Percentiles rank a stretch among this genome's conserved stretches.
Evolutionary conservation across 108 stramenopile genomes (phyloP).

Genomic region (Cyclotella choctawhatcheeana): DNA sequence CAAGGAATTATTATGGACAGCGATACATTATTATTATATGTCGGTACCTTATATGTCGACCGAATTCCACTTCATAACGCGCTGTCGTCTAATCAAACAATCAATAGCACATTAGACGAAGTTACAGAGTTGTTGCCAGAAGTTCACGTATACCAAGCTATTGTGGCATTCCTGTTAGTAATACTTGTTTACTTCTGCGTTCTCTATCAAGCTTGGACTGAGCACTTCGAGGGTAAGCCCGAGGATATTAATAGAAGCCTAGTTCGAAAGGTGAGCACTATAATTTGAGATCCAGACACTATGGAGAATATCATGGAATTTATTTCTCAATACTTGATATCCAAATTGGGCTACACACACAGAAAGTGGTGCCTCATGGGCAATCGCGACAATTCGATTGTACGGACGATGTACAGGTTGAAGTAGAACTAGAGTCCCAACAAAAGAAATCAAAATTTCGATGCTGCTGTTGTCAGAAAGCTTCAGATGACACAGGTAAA

Average conservation of each 20-base stretch:
- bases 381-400: conserved; percentile 17
- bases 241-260: conserved; percentile 8
- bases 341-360: no score
- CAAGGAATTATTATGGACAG: no score
- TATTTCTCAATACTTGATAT: background rate
- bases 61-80: no score
- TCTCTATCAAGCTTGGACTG: background rate
- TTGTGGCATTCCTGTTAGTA: conserved; percentile 1
- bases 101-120: background rate
- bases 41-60: no score
- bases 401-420: background rate
- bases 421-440: background rate
- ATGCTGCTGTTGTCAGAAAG: background rate
- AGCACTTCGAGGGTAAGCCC: background rate
- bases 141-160: conserved; percentile 3
- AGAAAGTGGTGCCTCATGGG: conserved; percentile 23
- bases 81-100: background rate
- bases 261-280: conserved; percentile 19
- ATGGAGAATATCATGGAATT: no score
- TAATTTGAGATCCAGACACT: no score
- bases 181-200: conserved; percentile 13
- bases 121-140: background rate
- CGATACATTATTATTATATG: no score
- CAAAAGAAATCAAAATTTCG: background rate
- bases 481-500: background rate